A percentile compares a stretch with the other conserved stretches of the same genome.
These are phyloP conservation scores for Tilletia indica DNA, from an alignment of 1,284 basidiomycete genomes.

Conservation along the genomic window DNA sequence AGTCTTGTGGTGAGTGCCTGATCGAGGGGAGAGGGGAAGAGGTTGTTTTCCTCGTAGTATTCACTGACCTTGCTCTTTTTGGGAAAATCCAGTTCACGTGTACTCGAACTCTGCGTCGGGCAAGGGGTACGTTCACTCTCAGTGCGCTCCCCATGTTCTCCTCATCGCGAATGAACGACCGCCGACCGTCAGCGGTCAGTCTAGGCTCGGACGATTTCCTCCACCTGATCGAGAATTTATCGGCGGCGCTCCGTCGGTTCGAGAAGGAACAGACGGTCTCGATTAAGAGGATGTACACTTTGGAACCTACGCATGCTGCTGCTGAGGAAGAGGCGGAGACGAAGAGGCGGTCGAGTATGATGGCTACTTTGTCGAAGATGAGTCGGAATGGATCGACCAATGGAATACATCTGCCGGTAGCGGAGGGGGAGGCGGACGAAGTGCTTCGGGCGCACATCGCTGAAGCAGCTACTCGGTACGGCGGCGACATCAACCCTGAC, in stretches of 20 bases:
- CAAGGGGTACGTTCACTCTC: slow-evolving; percentile 32
- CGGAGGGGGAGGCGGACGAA: background rate
- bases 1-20: slow-evolving; percentile 29
- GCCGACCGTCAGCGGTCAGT: slow-evolving; percentile 15
- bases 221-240: slow-evolving; percentile 33
- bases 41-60: no score
- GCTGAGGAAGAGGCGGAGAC: slow-evolving; percentile 10
- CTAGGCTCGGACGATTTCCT: slow-evolving; percentile 34
- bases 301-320: slow-evolving; percentile 37
- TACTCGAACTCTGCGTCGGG: slow-evolving; percentile 35
- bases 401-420: no score
- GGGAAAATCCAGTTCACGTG: slow-evolving; percentile 32
- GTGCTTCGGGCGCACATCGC: background rate
- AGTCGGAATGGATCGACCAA: no score
- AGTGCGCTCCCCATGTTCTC: background rate
- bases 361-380: background rate
- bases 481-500: slow-evolving; percentile 31
- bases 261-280: slow-evolving; percentile 47
- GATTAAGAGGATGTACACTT: slow-evolving; percentile 48
- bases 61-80: no score
- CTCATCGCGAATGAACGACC: background rate
- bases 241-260: slow-evolving; percentile 37
- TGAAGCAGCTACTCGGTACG: slow-evolving; percentile 15
- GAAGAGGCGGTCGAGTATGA: background rate
- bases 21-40: no score